Conservation (phyloP, 1,284 basidiomycete genomes). For the Mycena citricolor region DNA sequence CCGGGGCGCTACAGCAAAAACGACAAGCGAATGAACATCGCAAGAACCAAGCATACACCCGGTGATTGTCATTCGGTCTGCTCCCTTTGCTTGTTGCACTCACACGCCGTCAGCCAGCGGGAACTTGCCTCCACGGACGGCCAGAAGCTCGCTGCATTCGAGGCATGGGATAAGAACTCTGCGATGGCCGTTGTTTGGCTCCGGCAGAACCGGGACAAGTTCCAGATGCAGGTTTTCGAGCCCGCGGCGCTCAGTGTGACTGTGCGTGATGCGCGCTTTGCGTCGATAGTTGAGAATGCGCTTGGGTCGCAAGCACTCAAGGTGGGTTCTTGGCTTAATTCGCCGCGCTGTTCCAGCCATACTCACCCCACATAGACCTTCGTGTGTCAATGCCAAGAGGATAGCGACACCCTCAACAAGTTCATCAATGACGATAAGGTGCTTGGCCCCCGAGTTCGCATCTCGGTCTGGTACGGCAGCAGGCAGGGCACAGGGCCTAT, state of each 20-base stretch:
- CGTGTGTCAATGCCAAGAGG: slow-evolving; percentile 82
- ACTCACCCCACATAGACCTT: slow-evolving; percentile 60
- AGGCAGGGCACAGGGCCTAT: slow-evolving; percentile 35
- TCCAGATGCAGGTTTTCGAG: slow-evolving; percentile 83
- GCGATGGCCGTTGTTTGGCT: slow-evolving; percentile 79
- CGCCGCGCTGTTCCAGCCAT: no score
- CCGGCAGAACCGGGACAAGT: slow-evolving; percentile 62
- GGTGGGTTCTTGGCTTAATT: no score
- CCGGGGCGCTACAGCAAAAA: neutral
- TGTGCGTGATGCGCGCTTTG: slow-evolving; percentile 65
- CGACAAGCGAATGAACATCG: neutral
- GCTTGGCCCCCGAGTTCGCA: slow-evolving; percentile 51
- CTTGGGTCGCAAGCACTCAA: slow-evolving; percentile 61
- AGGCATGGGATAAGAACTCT: slow-evolving; percentile 54
- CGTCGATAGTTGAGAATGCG: slow-evolving; percentile 78
- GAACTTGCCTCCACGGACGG: slow-evolving; percentile 60
- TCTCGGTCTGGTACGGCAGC: slow-evolving; percentile 71
- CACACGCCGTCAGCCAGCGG: slow-evolving; percentile 45
- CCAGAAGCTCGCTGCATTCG: slow-evolving; percentile 56
- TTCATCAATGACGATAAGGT: slow-evolving; percentile 65
- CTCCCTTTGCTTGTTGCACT: neutral
- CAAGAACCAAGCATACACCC: slow-evolving; percentile 23
- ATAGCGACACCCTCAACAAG: slow-evolving; percentile 71
- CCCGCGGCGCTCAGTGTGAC: slow-evolving; percentile 77
- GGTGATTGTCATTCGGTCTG: slow-evolving; percentile 25